These are phyloP conservation scores for Aspergillus homomorphus DNA, from an alignment of 495 filamentous ascomycete species.

Conservation along the genomic window DNA sequence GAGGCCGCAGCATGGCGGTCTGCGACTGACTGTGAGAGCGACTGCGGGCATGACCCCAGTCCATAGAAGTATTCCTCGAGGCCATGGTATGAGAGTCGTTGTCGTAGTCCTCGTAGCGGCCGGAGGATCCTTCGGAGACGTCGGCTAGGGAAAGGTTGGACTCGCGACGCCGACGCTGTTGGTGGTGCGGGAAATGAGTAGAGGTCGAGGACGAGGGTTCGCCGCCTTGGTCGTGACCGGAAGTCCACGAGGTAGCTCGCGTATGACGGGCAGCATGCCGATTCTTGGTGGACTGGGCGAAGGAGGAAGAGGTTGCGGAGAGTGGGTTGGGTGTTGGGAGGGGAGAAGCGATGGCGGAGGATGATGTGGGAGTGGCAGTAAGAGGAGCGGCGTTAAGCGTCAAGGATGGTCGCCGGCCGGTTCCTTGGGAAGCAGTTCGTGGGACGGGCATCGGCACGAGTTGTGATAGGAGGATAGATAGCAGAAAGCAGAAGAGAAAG, in stretches of 20 bases:
- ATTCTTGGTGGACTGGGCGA: constrained; percentile 8
- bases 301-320: constrained; percentile 15
- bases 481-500: neutral
- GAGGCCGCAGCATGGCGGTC: constrained; percentile 20
- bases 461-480: constrained; percentile 7
- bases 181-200: constrained; percentile 10
- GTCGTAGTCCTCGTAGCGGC: constrained; percentile 25
- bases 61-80: constrained; percentile 38
- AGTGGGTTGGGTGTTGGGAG: constrained; percentile 8
- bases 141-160: constrained; percentile 38
- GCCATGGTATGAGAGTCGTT: constrained; percentile 27
- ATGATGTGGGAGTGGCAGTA: constrained; percentile 1
- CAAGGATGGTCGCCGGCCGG: constrained; percentile 14
- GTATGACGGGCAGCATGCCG: constrained; percentile 38
- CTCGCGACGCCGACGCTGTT: constrained; percentile 37
- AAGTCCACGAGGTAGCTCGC: constrained; percentile 43
- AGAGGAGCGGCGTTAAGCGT: neutral
- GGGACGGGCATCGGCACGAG: constrained; percentile 17
- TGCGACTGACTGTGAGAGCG: constrained; percentile 37
- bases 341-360: constrained; percentile 11
- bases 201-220: constrained; percentile 27
- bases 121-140: constrained; percentile 36
- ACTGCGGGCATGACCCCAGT: constrained; percentile 37
- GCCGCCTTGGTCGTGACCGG: constrained; percentile 33
- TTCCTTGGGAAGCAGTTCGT: constrained; percentile 16